These are phyloP conservation scores for Ophiosphaerella herpotricha DNA, from an alignment of 2,329 filamentous ascomycete species.

Conservation along the genomic window DNA sequence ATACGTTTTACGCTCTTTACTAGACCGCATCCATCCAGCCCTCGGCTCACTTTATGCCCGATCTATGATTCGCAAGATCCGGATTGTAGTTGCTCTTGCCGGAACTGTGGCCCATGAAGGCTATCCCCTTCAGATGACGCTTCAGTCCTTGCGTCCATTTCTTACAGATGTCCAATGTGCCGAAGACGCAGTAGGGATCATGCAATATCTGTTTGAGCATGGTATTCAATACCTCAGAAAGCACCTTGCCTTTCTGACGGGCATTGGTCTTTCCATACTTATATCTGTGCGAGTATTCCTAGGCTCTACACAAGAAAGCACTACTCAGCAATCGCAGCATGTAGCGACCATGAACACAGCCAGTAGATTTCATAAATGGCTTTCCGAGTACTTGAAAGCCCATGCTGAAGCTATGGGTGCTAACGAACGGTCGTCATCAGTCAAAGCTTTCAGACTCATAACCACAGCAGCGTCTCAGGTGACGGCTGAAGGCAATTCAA, in stretches of 20 bases:
- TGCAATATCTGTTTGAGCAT: constrained; percentile 77
- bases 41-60: constrained; percentile 86
- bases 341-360: constrained; percentile 76
- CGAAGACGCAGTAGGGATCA: constrained; percentile 85
- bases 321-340: constrained; percentile 84
- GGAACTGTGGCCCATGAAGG: constrained; percentile 72
- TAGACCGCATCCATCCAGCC: constrained; percentile 80
- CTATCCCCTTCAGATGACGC: constrained; percentile 88
- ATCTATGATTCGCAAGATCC: constrained; percentile 82
- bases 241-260: constrained; percentile 76
- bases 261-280: constrained; percentile 77
- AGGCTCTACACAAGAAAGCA: constrained; percentile 74
- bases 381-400: constrained; percentile 68
- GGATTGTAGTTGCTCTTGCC: constrained; percentile 78
- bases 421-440: constrained; percentile 32
- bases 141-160: constrained; percentile 78
- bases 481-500: constrained; percentile 69
- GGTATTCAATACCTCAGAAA: constrained; percentile 68
- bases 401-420: constrained; percentile 46
- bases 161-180: constrained; percentile 84
- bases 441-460: constrained; percentile 67
- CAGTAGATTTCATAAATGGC: constrained; percentile 77
- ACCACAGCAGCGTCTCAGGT: constrained; percentile 71
- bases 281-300: constrained; percentile 79
- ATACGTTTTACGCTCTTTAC: constrained; percentile 74